These are phyloP conservation scores for Pseudogymnoascus destructans DNA, from an alignment of 2,329 filamentous ascomycete genomes.

Conservation along the genomic window DNA sequence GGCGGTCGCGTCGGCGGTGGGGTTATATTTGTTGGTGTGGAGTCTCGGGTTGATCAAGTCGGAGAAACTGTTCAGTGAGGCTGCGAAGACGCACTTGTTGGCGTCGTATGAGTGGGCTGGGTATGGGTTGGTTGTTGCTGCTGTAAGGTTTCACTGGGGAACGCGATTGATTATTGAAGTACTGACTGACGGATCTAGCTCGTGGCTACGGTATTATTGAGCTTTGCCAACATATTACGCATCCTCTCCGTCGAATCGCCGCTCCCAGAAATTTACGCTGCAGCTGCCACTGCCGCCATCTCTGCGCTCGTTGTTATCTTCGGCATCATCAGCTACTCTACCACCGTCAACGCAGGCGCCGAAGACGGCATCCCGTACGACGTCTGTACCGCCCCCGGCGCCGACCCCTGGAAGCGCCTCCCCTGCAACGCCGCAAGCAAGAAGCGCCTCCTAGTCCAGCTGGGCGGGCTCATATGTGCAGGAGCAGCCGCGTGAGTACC, in stretches of 20 bases:
- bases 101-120: neutral
- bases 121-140: neutral
- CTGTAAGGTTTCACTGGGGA: neutral
- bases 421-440: neutral
- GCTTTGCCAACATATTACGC: neutral
- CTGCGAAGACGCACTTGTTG: neutral
- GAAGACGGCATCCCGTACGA: neutral
- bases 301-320: neutral
- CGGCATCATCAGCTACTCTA: neutral
- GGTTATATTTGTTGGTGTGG: neutral
- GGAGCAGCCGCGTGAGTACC: neutral
- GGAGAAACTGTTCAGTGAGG: constrained; percentile 7
- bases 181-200: neutral
- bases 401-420: neutral
- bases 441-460: neutral
- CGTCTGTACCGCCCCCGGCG: neutral
- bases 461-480: neutral
- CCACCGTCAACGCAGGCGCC: neutral
- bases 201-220: neutral
- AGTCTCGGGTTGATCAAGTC: constrained; percentile 4
- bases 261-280: neutral
- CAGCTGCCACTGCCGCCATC: neutral
- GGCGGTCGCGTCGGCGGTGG: neutral
- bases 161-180: neutral
- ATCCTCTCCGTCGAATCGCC: neutral